phyloP scores from a whole-genome alignment of 371 early-diverging fungal genomes.

The Neoconidiobolus thromboides region DNA sequence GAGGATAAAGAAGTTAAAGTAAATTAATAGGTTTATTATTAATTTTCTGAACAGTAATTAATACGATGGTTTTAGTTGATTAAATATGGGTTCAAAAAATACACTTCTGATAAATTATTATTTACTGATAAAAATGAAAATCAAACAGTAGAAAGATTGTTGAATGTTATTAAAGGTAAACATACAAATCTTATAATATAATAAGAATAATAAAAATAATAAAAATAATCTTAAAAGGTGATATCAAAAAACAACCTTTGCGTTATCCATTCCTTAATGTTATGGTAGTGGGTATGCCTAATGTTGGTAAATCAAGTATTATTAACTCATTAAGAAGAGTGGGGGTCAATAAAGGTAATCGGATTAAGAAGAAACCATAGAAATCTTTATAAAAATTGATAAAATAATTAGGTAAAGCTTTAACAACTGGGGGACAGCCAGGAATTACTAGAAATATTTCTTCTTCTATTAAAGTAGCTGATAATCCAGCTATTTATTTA shows the following conservation, averaged over 20 bases:
- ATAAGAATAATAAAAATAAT: too few species aligned
- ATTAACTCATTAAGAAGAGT: conserved; percentile 67
- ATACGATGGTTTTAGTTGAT: too few species aligned
- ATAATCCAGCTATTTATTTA: conserved; percentile 70
- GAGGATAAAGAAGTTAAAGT: too few species aligned
- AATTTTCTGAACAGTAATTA: too few species aligned
- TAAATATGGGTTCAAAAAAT: not conserved
- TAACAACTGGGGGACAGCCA: conserved; percentile 65
- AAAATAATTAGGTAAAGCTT: conserved; percentile 40
- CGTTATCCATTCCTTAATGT: conserved; percentile 27
- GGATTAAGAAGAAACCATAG: not conserved
- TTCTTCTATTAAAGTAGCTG: conserved; percentile 62
- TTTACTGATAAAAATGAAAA: conserved; percentile 53
- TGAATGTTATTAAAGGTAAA: conserved; percentile 33
- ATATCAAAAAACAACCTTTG: conserved; percentile 10
- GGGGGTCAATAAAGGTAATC: conserved; percentile 30
- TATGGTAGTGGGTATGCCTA: conserved; percentile 90
- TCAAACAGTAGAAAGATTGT: conserved; percentile 34
- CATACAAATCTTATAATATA: not conserved
- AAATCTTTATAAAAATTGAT: not conserved
- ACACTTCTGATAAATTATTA: conserved; percentile 18
- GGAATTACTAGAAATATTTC: conserved; percentile 76
- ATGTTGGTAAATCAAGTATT: conserved; percentile 86
- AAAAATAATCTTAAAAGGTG: conserved; percentile 4
- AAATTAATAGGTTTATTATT: too few species aligned